Percentiles rank a stretch among this genome's conserved stretches.
Evolutionary conservation across 2,329 filamentous ascomycete species (phyloP).

Genomic region (Tolypocladium ophioglossoides): DNA sequence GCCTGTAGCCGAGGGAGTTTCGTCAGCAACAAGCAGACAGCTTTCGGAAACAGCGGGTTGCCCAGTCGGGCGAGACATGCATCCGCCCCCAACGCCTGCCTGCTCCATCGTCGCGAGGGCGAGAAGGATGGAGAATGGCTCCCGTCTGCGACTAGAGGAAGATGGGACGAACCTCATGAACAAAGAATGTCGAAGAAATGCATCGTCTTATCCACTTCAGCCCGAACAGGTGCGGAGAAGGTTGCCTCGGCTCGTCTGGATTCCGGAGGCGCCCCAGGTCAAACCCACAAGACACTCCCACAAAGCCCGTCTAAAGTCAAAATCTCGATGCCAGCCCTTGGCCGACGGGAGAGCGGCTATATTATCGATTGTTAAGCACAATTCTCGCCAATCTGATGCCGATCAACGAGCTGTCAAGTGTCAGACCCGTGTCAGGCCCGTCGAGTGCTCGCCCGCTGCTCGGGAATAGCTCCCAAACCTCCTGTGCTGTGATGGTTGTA

Average conservation of each 20-base stretch:
- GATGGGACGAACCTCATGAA: slow-evolving; percentile 6
- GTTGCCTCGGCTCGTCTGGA: neutral
- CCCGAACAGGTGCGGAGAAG: neutral
- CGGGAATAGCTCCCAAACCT: neutral
- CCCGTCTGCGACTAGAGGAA: neutral
- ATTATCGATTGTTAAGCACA: neutral
- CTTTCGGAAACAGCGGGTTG: neutral
- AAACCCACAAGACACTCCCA: neutral
- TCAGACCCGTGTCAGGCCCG: no score
- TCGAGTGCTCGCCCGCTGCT: neutral
- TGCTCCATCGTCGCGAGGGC: neutral
- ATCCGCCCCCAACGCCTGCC: neutral
- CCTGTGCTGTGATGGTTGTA: neutral
- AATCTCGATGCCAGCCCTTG: neutral
- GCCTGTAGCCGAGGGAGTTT: neutral
- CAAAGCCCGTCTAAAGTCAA: neutral
- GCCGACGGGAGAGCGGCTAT: neutral
- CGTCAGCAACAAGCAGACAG: neutral
- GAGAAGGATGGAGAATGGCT: neutral
- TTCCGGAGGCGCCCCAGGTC: neutral
- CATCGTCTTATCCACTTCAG: slow-evolving; percentile 1
- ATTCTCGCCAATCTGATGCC: neutral
- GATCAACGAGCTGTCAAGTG: neutral
- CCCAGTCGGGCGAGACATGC: neutral
- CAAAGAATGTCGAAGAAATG: neutral